Evolutionary conservation across 2,329 filamentous ascomycete species (phyloP), one percentile per base, ranked within the genome.

Genomic region (Fusarium sp.): DNA sequence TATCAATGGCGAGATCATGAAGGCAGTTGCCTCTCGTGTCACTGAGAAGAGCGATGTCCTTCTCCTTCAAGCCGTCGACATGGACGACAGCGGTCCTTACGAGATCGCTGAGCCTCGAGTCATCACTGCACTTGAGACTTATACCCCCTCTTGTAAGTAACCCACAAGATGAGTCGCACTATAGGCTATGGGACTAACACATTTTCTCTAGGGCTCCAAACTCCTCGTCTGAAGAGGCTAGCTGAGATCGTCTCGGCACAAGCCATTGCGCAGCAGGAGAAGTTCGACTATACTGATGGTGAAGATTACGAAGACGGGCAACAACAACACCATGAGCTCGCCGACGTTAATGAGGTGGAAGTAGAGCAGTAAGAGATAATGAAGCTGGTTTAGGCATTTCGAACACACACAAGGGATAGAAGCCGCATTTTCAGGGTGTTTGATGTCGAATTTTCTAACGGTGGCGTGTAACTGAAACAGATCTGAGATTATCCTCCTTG

Each of bases 1-100:
- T 37, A 99, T 99, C 81, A 98, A 99, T 76, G 96, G 95, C 78
- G 96, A 99, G 80, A 99, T 99, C 78, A 99, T 99, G 96, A 99
- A 99, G 84, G 96, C 96, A 10, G 97, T 99, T 54, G 96, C 97
- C 10, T 97, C 94, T 38, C 89, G 94, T 54, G 96, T 99, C 46
- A 98, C 95, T 3, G 96, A 99, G 84, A 99, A 99, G 90, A 97
- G 94, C 75, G 96, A 98, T 75, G 94, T 98, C 5, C 86, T 99
- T 53, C 89, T 99, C 59, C 86, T 99, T 46, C 92, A 95, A 61
- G 94, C 96, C 48, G 94, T 99, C 62, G 96, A 99, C 80, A 98
- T 99, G 94, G 96, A 99, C 77, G 96, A 99, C 82, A 97, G 93
- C 74, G 96, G 96, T 24, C 96, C 95, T 26, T 99, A 99, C 77